Percentiles rank a stretch among this genome's conserved stretches.
Evolutionary conservation across 768 basidiomycete species (phyloP).

Genomic region (Dioszegia crocea): DNA sequence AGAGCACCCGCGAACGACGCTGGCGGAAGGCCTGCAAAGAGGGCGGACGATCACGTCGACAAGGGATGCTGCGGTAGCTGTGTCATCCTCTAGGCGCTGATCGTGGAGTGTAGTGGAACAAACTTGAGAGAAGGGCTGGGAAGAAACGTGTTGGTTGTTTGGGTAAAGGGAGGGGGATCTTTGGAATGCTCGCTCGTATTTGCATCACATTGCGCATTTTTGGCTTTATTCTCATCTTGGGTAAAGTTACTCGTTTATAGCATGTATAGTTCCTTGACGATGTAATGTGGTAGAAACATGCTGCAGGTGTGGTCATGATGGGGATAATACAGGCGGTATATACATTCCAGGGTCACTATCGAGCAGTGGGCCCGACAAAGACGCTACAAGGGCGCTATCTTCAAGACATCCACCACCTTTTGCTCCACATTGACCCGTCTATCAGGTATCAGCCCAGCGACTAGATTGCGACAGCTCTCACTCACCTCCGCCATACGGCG

Average conservation of each 20-base stretch:
- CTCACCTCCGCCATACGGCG: neutral
- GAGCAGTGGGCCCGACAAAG: no score
- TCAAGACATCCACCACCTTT: neutral
- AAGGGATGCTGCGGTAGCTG: constrained; percentile 51
- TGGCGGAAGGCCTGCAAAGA: constrained; percentile 32
- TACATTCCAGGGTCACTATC: no score
- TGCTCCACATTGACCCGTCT: neutral
- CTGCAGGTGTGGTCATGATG: no score
- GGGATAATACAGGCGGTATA: no score
- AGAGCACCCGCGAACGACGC: constrained; percentile 31
- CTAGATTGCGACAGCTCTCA: no score
- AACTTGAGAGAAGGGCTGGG: neutral
- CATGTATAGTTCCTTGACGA: neutral
- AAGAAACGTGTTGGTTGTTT: neutral
- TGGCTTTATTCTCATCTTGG: neutral
- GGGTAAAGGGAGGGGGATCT: no score
- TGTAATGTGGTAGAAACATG: neutral
- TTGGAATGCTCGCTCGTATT: neutral
- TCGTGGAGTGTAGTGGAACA: no score
- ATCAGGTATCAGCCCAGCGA: neutral
- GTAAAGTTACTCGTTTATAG: neutral
- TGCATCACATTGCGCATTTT: neutral
- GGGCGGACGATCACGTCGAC: constrained; percentile 39
- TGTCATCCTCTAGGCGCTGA: constrained; percentile 36
- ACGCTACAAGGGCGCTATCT: no score